A percentile compares a stretch with the other conserved stretches of the same genome.
These are phyloP conservation scores for Cucumis variabilis DNA, from an alignment of 331 rosid species.

Conservation along the genomic window DNA sequence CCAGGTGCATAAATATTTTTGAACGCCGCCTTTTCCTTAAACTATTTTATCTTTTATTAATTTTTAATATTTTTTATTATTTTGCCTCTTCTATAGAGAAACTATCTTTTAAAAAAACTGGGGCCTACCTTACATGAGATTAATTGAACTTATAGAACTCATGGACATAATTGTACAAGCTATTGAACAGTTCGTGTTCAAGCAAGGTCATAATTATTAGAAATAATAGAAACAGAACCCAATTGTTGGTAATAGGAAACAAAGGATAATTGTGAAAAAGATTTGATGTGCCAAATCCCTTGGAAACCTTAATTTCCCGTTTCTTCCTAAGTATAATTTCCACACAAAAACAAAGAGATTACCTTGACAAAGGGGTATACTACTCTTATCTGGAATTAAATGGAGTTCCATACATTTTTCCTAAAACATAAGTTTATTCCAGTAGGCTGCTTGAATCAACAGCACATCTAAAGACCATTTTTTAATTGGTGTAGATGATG, in stretches of 20 bases:
- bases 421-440: background rate
- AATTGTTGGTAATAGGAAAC: background rate
- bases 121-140: background rate
- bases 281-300: background rate
- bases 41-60: background rate
- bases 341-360: background rate
- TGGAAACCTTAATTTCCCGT: background rate
- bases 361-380: background rate
- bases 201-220: background rate
- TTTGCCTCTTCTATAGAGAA: background rate
- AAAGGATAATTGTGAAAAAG: background rate
- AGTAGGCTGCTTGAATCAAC: background rate
- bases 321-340: background rate
- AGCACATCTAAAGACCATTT: background rate
- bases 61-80: too few relatives aligned
- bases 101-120: background rate
- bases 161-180: background rate
- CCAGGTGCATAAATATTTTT: background rate
- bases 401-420: background rate
- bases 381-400: background rate
- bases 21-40: background rate
- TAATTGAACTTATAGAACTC: background rate
- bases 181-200: background rate
- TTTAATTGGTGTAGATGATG: background rate
- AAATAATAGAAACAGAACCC: background rate